phyloP scores from a whole-genome alignment of 768 basidiomycete genomes.

The Clavaria fumosa region DNA sequence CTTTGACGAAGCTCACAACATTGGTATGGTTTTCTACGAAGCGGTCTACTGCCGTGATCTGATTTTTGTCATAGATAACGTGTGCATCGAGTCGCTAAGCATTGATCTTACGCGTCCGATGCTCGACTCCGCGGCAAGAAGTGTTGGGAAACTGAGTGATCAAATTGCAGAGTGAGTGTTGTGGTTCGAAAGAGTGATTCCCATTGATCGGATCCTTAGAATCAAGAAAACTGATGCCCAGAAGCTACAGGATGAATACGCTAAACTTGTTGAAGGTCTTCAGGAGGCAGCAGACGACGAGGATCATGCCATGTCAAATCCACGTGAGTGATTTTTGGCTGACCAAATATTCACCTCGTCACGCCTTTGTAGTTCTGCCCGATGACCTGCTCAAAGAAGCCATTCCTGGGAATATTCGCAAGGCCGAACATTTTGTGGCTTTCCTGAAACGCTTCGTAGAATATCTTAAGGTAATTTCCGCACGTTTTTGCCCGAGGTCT shows the following conservation, averaged over 20 bases:
- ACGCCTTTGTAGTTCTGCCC: constrained; percentile 49
- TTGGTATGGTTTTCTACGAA: constrained; percentile 40
- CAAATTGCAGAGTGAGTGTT: constrained; percentile 82
- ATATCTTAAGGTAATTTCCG: constrained; percentile 72
- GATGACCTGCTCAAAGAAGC: constrained; percentile 93
- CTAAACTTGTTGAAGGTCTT: constrained; percentile 85
- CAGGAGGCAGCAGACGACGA: constrained; percentile 66
- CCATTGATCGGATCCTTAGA: constrained; percentile 25
- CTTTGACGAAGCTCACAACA: constrained; percentile 99
- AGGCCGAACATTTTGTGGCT: constrained; percentile 97
- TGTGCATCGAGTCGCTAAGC: constrained; percentile 95
- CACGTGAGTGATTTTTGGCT: constrained; percentile 33
- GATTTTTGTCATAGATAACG: constrained; percentile 61
- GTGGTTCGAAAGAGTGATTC: constrained; percentile 1
- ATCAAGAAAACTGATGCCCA: constrained; percentile 88
- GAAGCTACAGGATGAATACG: constrained; percentile 93
- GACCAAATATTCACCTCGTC: too few relatives aligned
- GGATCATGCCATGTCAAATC: constrained; percentile 81
- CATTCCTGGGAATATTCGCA: constrained; percentile 93
- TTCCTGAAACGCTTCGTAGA: constrained; percentile 97
- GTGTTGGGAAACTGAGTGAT: constrained; percentile 72
- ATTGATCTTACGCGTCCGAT: constrained; percentile 96
- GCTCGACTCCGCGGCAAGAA: constrained; percentile 87
- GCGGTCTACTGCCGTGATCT: neutral
- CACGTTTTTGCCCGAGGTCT: neutral